Conservation (phyloP, 495 filamentous ascomycete genomes). For the Trichoderma gamsii region DNA sequence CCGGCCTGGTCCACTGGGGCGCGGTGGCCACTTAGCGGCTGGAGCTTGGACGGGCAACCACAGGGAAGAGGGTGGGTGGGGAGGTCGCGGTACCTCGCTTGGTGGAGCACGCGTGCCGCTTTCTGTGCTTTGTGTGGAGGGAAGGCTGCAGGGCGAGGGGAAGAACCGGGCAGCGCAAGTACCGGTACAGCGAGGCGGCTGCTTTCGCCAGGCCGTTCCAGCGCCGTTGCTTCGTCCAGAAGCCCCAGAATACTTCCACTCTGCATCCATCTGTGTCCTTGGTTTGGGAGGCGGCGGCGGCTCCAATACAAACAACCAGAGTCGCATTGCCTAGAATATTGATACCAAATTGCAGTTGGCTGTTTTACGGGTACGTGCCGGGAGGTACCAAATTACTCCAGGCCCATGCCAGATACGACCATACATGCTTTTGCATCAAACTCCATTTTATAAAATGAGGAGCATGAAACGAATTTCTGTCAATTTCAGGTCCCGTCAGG, state of each 20-base stretch:
- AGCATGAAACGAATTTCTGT: background rate
- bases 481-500: background rate
- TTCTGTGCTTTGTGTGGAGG: background rate
- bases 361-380: background rate
- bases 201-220: background rate
- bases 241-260: background rate
- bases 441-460: constrained; percentile 4
- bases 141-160: background rate
- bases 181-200: background rate
- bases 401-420: background rate
- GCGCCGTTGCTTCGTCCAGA: background rate
- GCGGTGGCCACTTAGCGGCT: constrained; percentile 11
- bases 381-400: background rate
- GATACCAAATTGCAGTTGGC: background rate
- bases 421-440: background rate
- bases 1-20: constrained; percentile 8
- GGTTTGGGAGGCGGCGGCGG: no score
- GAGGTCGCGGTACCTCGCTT: constrained; percentile 5
- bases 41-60: constrained; percentile 1
- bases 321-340: no score
- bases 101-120: background rate
- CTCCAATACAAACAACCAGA: no score
- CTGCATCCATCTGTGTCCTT: no score
- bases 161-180: background rate
- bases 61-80: background rate